Evolutionary conservation across 73 alveolate species (phyloP).

Genomic region (Tetrahymena borealis): DNA sequence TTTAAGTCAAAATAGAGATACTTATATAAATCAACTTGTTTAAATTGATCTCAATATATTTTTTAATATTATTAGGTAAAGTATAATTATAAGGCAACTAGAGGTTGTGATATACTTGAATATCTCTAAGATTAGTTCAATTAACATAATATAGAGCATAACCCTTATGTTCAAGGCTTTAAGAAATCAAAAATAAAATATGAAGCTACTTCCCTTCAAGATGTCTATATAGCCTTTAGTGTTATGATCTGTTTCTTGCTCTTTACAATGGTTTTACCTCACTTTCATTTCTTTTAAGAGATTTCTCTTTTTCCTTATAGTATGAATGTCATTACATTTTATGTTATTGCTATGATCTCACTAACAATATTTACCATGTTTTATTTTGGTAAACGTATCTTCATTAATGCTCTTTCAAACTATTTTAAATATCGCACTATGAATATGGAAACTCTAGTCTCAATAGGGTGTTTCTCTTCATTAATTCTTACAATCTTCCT

Average conservation of each 20-base stretch:
- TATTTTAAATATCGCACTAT: not conserved
- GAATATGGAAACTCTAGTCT: conserved; percentile 5
- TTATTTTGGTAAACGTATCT: not conserved
- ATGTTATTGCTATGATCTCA: not conserved
- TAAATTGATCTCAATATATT: too few species aligned
- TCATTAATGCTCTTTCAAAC: not conserved
- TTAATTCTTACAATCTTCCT: not conserved
- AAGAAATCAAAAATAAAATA: not conserved
- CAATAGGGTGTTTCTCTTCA: not conserved
- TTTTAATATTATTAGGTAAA: too few species aligned
- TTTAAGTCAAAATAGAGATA: too few species aligned
- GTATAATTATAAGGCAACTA: not conserved
- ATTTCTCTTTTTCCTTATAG: not conserved
- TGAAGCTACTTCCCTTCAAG: not conserved
- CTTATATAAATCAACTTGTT: too few species aligned
- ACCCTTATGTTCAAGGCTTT: not conserved
- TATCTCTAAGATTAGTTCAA: not conserved
- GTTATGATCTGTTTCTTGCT: not conserved
- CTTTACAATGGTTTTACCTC: not conserved
- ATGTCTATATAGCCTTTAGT: not conserved
- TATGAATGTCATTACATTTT: not conserved
- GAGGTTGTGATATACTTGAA: not conserved
- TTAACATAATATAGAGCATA: not conserved
- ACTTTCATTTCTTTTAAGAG: not conserved
- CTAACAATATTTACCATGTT: not conserved